Percentiles rank a stretch among this genome's conserved stretches.
phyloP scores from a whole-genome alignment of 2,329 filamentous ascomycete genomes.

The Mycosphaerella sp. region DNA sequence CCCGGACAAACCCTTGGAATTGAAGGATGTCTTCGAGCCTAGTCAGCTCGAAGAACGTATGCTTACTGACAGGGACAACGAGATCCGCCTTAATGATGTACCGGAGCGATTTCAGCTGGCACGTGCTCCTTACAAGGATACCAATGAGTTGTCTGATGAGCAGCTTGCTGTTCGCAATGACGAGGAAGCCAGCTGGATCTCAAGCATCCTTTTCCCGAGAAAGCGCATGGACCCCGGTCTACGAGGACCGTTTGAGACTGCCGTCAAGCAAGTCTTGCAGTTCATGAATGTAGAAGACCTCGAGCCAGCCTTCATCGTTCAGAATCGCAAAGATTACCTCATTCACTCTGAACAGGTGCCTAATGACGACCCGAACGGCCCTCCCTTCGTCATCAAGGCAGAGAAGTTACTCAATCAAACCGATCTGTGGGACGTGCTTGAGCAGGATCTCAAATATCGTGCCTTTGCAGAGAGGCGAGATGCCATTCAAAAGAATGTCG shows the following conservation, averaged over 20 bases:
- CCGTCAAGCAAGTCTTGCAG: slow-evolving; percentile 85
- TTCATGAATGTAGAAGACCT: slow-evolving; percentile 93
- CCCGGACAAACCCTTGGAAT: slow-evolving; percentile 76
- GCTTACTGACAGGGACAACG: slow-evolving; percentile 90
- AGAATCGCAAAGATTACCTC: slow-evolving; percentile 95
- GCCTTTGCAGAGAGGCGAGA: slow-evolving; percentile 90
- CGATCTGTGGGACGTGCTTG: slow-evolving; percentile 90
- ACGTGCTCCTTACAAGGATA: slow-evolving; percentile 75
- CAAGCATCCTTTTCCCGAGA: slow-evolving; percentile 80
- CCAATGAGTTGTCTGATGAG: slow-evolving; percentile 67
- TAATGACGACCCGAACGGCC: slow-evolving; percentile 62
- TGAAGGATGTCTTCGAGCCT: slow-evolving; percentile 97
- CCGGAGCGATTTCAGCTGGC: slow-evolving; percentile 93
- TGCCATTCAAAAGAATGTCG: slow-evolving; percentile 69
- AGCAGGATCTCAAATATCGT: slow-evolving; percentile 90
- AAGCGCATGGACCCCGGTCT: slow-evolving; percentile 66
- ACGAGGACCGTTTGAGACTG: slow-evolving; percentile 74
- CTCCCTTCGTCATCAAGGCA: slow-evolving; percentile 66
- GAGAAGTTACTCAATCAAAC: slow-evolving; percentile 88
- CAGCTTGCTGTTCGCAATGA: slow-evolving; percentile 57
- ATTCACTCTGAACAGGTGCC: slow-evolving; percentile 76
- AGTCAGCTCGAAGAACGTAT: slow-evolving; percentile 91
- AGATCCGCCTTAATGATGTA: slow-evolving; percentile 79
- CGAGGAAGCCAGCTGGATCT: slow-evolving; percentile 89
- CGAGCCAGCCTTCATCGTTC: slow-evolving; percentile 95